Base-by-base conservation (phyloP, 352 stramenopile genomes). In the Globisporangium paroecandrum region DNA sequence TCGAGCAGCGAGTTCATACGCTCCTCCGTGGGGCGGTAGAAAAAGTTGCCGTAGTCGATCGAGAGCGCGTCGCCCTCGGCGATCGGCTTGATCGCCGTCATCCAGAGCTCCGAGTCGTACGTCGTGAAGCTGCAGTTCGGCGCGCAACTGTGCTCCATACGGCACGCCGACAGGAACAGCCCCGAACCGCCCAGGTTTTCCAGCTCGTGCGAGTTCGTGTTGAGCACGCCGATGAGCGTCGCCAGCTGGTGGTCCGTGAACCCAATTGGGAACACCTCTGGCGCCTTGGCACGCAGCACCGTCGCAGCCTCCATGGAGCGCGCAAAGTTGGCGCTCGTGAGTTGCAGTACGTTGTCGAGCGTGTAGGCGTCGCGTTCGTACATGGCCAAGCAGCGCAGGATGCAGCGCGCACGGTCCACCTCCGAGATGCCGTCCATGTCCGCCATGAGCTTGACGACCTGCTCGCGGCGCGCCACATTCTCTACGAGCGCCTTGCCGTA, bases 31-130 rank as follows among this genome's bases (percentile, higher is more conserved):
- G 83, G 81, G 2, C 82, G 80, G 73, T 90, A 93, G 66, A 90
- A 90, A 61, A 90, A 90, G 66, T 91, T 89, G 62, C 81, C 83
- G 58, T 90, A 90, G 73, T 93, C 85, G 60, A 93, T 90, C 27
- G 85, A 91, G 25, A 93, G 71, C 32, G 79, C 76, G 57, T 91
- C 79, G 59, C 83, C 81, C 6, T 75, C 75, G 12, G 73, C 77
- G 24, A 93, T 87, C 20, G 77, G 73, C n/a, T 79, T 75, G 66
- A 91, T 90, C 56, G 85, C 83, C 3, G 82, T 91, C 77, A 93
- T 88, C 82, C 81, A 91, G n/a, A 93, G 70, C 65, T 77, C 78
- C 32, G 75, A 75, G 47, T 86, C 80, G 62, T 83, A 85, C 27
- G 82, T 91, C 34, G 83, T 91, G 70, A 91, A 90, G 76, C 77